Conservation (phyloP, 192 early-diverging fungal genomes). For the Piromyces sp. region DNA sequence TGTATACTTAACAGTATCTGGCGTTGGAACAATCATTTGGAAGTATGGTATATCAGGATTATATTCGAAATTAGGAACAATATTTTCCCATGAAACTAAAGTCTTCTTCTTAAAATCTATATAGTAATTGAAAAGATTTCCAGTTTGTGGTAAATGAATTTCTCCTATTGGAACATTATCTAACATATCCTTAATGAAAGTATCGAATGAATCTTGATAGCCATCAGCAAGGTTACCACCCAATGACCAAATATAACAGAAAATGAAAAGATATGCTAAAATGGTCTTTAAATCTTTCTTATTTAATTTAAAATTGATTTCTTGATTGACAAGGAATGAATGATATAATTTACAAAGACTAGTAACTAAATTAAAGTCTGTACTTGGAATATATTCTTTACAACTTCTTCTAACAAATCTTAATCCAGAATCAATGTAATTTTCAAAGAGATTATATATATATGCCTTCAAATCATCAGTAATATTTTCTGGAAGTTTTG, state of each 20-base stretch:
- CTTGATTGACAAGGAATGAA: constrained; percentile 23
- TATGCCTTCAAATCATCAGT: constrained; percentile 16
- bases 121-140: constrained; percentile 29
- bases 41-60: constrained; percentile 31
- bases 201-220: constrained; percentile 34
- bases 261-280: constrained; percentile 30
- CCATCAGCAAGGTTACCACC: constrained; percentile 41
- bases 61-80: constrained; percentile 34
- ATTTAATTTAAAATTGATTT: constrained; percentile 17
- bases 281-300: constrained; percentile 18
- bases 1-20: constrained; percentile 36
- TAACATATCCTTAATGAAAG: constrained; percentile 27
- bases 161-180: constrained; percentile 22
- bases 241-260: constrained; percentile 35
- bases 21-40: constrained; percentile 43
- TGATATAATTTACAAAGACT: constrained; percentile 24
- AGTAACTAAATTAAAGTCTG: constrained; percentile 30
- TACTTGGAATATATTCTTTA: constrained; percentile 28
- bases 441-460: constrained; percentile 12
- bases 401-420: constrained; percentile 26
- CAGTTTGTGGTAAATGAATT: constrained; percentile 24
- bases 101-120: constrained; percentile 24
- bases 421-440: constrained; percentile 29
- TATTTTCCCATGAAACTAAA: constrained; percentile 34
- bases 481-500: constrained; percentile 16